A percentile compares a stretch with the other conserved stretches of the same genome.
Evolutionary conservation across 1,139 yeast genomes (phyloP).

Genomic region (Pneumocystis oryctolagi): DNA sequence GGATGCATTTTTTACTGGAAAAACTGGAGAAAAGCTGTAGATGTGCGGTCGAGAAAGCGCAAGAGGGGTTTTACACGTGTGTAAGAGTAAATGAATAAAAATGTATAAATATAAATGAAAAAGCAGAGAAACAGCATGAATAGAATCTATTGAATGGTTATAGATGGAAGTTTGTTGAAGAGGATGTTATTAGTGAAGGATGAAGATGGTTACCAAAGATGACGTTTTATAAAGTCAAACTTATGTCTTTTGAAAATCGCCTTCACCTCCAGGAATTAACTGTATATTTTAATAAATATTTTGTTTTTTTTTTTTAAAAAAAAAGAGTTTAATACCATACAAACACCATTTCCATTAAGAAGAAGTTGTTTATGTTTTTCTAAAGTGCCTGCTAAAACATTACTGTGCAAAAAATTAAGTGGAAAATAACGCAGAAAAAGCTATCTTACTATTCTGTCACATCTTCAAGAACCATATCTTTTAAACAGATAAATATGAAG

Average conservation of each 20-base stretch:
- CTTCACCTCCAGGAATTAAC: slow-evolving; percentile 16
- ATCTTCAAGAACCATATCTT: slow-evolving; percentile 64
- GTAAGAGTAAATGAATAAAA: no score
- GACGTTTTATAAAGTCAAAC: no score
- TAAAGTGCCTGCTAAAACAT: slow-evolving; percentile 30
- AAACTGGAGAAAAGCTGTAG: no score
- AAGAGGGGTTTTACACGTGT: no score
- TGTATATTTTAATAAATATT: not conserved
- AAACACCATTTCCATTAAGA: slow-evolving; percentile 74
- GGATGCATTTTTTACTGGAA: not conserved
- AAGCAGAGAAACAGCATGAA: no score
- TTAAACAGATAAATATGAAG: not conserved
- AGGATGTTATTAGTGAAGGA: no score
- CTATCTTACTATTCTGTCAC: slow-evolving; percentile 42
- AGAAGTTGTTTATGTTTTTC: slow-evolving; percentile 49
- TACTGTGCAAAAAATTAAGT: slow-evolving; percentile 15
- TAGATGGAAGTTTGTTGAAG: no score
- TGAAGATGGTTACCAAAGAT: no score
- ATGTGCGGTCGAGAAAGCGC: no score
- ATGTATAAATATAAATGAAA: no score
- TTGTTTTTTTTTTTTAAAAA: not conserved
- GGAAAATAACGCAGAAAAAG: not conserved
- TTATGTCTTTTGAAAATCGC: not conserved
- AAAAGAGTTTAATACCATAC: slow-evolving; percentile 39
- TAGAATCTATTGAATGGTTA: no score